These are phyloP conservation scores for Clarireedia homoeocarpa DNA, from an alignment of 2,329 filamentous ascomycete genomes.

Conservation along the genomic window DNA sequence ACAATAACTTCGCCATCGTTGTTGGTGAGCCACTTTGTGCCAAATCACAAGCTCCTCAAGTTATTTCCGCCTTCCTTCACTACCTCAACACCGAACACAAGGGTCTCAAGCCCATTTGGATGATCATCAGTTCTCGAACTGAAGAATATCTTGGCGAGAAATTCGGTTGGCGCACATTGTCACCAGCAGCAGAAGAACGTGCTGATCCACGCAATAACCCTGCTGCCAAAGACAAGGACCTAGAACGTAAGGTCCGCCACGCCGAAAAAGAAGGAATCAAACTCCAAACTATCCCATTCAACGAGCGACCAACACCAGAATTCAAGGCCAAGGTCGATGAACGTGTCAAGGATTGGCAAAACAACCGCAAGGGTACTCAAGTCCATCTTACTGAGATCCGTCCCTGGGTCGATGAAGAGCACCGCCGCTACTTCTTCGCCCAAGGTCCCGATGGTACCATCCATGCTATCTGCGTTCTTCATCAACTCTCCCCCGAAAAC, in stretches of 20 bases:
- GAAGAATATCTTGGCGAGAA: constrained; percentile 74
- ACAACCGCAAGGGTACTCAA: constrained; percentile 72
- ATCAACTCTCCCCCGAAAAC: constrained; percentile 69
- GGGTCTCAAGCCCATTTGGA: constrained; percentile 74
- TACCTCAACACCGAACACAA: constrained; percentile 66
- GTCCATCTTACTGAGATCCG: constrained; percentile 85
- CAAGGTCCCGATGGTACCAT: constrained; percentile 66
- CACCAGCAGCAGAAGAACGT: constrained; percentile 82
- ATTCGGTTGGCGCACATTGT: constrained; percentile 81
- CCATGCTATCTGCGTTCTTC: constrained; percentile 71
- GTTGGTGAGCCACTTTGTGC: constrained; percentile 87
- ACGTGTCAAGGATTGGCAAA: constrained; percentile 72
- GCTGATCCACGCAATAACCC: constrained; percentile 65
- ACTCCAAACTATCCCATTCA: constrained; percentile 63
- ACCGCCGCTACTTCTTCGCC: constrained; percentile 81
- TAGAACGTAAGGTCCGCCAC: constrained; percentile 75
- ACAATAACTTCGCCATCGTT: constrained; percentile 71
- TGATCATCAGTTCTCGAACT: constrained; percentile 71
- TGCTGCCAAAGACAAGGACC: constrained; percentile 64
- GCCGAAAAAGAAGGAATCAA: constrained; percentile 79
- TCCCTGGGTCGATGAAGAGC: constrained; percentile 76
- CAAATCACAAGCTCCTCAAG: constrained; percentile 62
- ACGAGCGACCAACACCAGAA: constrained; percentile 55
- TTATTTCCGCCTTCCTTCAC: constrained; percentile 66
- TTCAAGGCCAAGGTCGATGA: constrained; percentile 62